These are phyloP conservation scores for Pseudocercospora pini-densiflorae DNA, from an alignment of 2,329 filamentous ascomycete genomes.

Conservation along the genomic window DNA sequence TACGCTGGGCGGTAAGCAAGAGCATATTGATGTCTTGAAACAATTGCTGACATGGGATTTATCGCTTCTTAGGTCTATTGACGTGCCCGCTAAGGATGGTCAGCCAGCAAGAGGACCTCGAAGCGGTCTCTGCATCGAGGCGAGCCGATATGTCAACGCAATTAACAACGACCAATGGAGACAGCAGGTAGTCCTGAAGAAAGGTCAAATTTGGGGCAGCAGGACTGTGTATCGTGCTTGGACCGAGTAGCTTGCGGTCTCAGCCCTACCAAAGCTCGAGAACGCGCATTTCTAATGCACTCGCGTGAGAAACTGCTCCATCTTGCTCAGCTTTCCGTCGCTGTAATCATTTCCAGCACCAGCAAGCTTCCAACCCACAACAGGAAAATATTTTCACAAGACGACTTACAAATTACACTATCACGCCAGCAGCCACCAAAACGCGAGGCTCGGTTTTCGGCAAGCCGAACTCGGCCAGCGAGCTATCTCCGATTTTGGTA, in stretches of 20 bases:
- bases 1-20: constrained; percentile 73
- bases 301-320: neutral
- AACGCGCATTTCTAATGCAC: neutral
- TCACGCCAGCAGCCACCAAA: neutral
- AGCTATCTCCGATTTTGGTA: neutral
- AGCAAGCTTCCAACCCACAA: neutral
- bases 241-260: constrained; percentile 57
- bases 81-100: constrained; percentile 67
- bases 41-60: neutral
- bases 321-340: neutral
- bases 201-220: constrained; percentile 80
- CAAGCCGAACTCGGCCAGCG: neutral
- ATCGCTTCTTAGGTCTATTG: constrained; percentile 59
- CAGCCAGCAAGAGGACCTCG: constrained; percentile 68
- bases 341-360: neutral
- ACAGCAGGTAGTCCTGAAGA: constrained; percentile 77
- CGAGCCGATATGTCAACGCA: constrained; percentile 88
- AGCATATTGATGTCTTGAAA: neutral
- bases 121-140: constrained; percentile 89
- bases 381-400: neutral
- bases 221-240: constrained; percentile 84
- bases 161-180: constrained; percentile 81
- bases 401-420: neutral
- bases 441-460: neutral
- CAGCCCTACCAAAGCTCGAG: neutral